Conservation (phyloP, 176 grass and related monocot genomes). For the Metroxylon sagu region DNA sequence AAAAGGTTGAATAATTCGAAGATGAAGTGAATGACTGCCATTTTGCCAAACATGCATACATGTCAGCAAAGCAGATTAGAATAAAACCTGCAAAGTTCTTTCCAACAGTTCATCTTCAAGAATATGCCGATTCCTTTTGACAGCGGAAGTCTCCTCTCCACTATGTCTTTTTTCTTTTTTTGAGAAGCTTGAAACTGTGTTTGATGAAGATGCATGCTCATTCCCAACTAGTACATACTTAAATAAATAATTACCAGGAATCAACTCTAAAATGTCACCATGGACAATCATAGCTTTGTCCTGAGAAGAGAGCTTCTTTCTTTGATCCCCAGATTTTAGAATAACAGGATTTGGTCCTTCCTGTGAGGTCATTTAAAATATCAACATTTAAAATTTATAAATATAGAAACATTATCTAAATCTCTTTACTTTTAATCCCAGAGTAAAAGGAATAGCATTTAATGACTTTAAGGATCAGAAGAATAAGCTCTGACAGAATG, state of each 20-base stretch:
- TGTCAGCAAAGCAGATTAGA: not conserved
- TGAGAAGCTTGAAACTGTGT: slow-evolving; percentile 14
- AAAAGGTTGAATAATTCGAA: no score
- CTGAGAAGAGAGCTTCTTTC: slow-evolving; percentile 52
- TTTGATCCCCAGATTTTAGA: slow-evolving; percentile 42
- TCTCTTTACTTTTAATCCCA: no score
- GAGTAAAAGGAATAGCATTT: no score
- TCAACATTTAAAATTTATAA: not conserved
- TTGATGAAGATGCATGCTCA: slow-evolving; percentile 17
- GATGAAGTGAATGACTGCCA: not conserved
- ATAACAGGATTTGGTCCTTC: slow-evolving; percentile 84
- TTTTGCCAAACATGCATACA: not conserved
- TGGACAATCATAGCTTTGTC: slow-evolving; percentile 48
- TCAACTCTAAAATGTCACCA: slow-evolving; percentile 74
- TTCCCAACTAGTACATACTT: slow-evolving; percentile 34
- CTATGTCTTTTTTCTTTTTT: slow-evolving; percentile 63
- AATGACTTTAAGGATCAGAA: no score
- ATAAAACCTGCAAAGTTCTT: slow-evolving; percentile 47
- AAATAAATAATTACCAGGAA: slow-evolving; percentile 62
- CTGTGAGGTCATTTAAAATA: slow-evolving; percentile 23
- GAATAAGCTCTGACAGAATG: no score
- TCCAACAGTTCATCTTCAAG: slow-evolving; percentile 59
- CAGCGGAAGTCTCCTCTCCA: slow-evolving; percentile 22
- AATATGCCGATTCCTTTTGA: slow-evolving; percentile 58
- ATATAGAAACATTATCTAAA: not conserved